Conservation (phyloP, 495 filamentous ascomycete genomes). For the Amniculicola lignicola region DNA sequence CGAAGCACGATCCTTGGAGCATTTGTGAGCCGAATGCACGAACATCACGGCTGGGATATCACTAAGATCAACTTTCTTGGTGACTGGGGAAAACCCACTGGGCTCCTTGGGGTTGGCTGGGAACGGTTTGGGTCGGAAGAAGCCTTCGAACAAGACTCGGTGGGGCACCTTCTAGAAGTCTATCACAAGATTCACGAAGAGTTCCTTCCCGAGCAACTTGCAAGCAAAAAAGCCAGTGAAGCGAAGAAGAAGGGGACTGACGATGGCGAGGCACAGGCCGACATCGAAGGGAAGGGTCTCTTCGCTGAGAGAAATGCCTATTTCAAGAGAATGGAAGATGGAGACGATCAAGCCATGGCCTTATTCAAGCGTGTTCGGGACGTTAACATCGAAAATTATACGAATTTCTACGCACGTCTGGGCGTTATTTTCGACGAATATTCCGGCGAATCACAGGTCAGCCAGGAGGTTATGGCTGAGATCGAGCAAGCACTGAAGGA, state of each 20-base stretch:
- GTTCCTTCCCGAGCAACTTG: constrained; percentile 19
- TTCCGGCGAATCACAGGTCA: constrained; percentile 32
- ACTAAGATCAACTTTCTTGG: constrained; percentile 64
- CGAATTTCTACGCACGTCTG: constrained; percentile 15
- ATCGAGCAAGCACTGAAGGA: constrained; percentile 45
- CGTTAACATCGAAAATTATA: constrained; percentile 19
- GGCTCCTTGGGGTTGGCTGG: constrained; percentile 58
- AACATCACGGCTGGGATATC: constrained; percentile 40
- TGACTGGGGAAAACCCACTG: constrained; percentile 68
- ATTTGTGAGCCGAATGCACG: constrained; percentile 57
- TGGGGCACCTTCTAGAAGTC: constrained; percentile 62
- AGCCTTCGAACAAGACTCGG: constrained; percentile 54
- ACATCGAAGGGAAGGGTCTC: constrained; percentile 16
- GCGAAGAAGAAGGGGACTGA: background rate
- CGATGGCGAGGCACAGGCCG: constrained; percentile 2
- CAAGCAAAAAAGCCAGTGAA: constrained; percentile 16
- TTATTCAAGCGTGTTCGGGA: constrained; percentile 23
- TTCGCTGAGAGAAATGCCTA: constrained; percentile 22
- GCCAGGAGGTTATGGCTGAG: constrained; percentile 55
- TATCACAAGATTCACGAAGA: constrained; percentile 54
- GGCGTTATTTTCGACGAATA: constrained; percentile 26
- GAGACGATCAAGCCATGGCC: constrained; percentile 14
- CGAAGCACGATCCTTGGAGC: constrained; percentile 66
- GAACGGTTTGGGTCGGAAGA: constrained; percentile 60
- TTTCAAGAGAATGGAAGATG: constrained; percentile 24